Base-by-base conservation (phyloP, 495 filamentous ascomycete genomes). In the Margaritispora aquatica region DNA sequence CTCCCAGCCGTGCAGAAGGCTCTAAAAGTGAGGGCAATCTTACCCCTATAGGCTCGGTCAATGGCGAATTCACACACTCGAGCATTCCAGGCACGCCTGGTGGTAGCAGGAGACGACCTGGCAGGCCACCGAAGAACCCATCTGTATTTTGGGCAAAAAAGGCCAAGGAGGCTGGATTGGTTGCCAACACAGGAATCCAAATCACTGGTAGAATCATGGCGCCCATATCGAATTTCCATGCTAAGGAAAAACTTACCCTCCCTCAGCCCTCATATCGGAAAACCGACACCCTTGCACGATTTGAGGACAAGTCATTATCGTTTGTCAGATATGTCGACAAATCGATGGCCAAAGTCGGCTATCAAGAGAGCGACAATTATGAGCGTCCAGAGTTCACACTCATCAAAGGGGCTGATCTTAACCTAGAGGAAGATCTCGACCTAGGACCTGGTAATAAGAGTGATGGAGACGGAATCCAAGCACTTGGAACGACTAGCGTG, bases 341-440 rank as follows among this genome's bases (percentile, higher is more conserved):
- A 58, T 86, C 89, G 1, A 94, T 98, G 92, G 88, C 90, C 59
- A 91, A 86, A 65, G 85, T 96, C 22, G 94, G 94, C 34, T 98
- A 96, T 66, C 95, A 97, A 68, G 89, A 95, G 73, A 95, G 85
- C 63, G 92, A 97, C 67, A 77, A 91, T 46, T 96, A 89, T 65
- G 78, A 88, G 26, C 84, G 88, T 4, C 89, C 90, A 9, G 84
- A 89, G 57, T 80, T 81, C 54, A 87, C 79, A 55, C 75, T 96
- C 34, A 87, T 97, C 68, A 89, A 92, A 46, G 83, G 74, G 21
- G 80, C 80, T 0, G 90, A 96, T 69, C 80, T 80, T 17, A 86
- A 85, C 29, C 80, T 90, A 47, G 91, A 96, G 62, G 92, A 96
- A 62, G 92, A 96, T 61, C 71, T 87, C 49, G 92, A 96, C 59